Evolutionary conservation across 2,329 filamentous ascomycete species (phyloP).

Genomic region (Penicillium sp.): DNA sequence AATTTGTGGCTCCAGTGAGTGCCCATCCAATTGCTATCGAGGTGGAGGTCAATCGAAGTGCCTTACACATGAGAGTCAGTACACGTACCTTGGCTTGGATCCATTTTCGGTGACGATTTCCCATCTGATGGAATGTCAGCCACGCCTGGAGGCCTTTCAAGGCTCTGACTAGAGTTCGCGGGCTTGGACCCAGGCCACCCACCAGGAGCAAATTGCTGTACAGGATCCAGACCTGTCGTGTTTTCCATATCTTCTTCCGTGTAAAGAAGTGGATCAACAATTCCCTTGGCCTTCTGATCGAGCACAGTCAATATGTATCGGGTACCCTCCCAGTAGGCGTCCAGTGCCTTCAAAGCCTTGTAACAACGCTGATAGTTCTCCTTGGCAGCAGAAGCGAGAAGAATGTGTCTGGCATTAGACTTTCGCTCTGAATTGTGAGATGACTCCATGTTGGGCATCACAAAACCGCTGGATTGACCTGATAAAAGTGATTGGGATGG

Average conservation of each 20-base stretch:
- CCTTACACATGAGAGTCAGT: background rate
- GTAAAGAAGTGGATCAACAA: conserved; percentile 69
- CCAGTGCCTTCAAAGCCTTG: conserved; percentile 75
- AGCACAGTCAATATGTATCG: conserved; percentile 83
- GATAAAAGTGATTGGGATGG: conserved; percentile 34
- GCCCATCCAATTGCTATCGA: conserved; percentile 73
- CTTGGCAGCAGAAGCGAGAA: conserved; percentile 76
- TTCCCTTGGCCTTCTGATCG: conserved; percentile 83
- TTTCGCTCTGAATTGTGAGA: conserved; percentile 29
- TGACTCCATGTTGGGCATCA: conserved; percentile 34
- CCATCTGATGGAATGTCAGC: conserved; percentile 30
- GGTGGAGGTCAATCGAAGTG: conserved; percentile 32
- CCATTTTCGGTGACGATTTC: conserved; percentile 47
- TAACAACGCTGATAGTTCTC: conserved; percentile 88
- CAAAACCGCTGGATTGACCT: conserved; percentile 35
- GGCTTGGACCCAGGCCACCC: conserved; percentile 47
- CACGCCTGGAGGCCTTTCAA: conserved; percentile 18
- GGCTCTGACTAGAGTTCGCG: conserved; percentile 30
- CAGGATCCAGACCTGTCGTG: conserved; percentile 56
- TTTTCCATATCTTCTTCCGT: conserved; percentile 74
- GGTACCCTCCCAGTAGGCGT: conserved; percentile 81
- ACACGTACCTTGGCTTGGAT: conserved; percentile 51
- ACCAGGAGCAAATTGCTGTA: conserved; percentile 51
- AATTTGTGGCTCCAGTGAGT: conserved; percentile 82
- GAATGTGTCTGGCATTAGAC: conserved; percentile 61